Base-by-base conservation (phyloP, 2,329 filamentous ascomycete genomes). In the Curvularia lunata region DNA sequence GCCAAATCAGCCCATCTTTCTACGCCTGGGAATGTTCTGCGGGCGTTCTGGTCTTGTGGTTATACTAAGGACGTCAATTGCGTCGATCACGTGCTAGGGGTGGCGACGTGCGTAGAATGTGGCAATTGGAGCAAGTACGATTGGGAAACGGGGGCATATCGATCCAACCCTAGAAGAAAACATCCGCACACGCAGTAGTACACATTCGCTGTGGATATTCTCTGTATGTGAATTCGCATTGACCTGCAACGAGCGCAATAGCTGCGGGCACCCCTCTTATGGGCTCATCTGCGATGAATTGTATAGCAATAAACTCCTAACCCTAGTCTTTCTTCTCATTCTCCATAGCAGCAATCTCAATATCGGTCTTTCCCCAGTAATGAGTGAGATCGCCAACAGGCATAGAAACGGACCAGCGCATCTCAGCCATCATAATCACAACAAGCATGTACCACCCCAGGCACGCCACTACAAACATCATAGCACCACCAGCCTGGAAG, bases 371-470 rank as follows among this genome's bases (percentile, higher is more conserved):
- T 1, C 41, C 54, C 82, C 82, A 84, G 52, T 82, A 80, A 45
- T 78, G 80, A 49, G 78, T 83, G 12, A 85, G 73, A 61, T 84
- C 82, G 4, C 82, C 81, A 1, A 85, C 80, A 0, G 82, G 82
- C 2, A 84, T 73, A 27, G 75, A 80, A 37, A 84, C 58, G 0
- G 78, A 78, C 52, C 84, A 79, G 4, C 81, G 75, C 81, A 84
- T 84, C 72, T 85, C 82, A 3, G 78, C 80, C 1, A 79, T 78
- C 80, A 84, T 83, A 56, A 84, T 84, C 5, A 83, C 82, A 48
- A 84, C 78, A 9, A 80, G 79, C 72, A 84, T 82, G 58, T 84
- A 84, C 80, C 82, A 85, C 1, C 82, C 82, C 4, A 84, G 62
- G 0, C 78, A 21, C 0, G 77, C 81, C 1, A 82, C 80, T 1